Percentiles rank a stretch among this genome's conserved stretches.
Conservation (phyloP, 2,329 filamentous ascomycete genomes). For the Colletotrichum orbiculare region DNA sequence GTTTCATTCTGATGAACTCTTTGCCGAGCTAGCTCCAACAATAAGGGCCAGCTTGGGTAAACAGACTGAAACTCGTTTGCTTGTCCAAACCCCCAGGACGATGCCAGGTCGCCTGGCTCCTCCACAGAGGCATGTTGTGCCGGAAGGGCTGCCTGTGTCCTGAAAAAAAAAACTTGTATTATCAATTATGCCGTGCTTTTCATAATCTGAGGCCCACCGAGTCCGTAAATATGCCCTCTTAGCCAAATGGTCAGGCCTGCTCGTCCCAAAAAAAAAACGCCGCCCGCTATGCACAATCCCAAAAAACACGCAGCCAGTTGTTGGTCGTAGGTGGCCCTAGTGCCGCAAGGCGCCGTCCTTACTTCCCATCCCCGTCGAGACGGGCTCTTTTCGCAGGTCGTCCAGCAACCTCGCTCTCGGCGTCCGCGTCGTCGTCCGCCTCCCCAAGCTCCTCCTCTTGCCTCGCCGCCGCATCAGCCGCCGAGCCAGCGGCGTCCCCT, state of each 20-base stretch:
- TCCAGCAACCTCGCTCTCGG: conserved; percentile 41
- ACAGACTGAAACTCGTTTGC: no score
- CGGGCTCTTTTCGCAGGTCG: conserved; percentile 34
- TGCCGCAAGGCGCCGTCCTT: neutral
- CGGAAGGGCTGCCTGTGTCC: neutral
- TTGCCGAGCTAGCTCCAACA: no score
- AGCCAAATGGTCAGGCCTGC: neutral
- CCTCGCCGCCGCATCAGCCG: conserved; percentile 44
- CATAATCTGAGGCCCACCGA: neutral
- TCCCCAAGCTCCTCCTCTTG: conserved; percentile 64
- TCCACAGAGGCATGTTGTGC: no score
- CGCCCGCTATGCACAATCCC: conserved; percentile 28
- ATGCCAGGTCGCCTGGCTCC: no score
- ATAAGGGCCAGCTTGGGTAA: no score
- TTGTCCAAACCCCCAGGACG: no score
- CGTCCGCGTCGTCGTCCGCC: conserved; percentile 60
- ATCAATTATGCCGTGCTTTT: neutral
- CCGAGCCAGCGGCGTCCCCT: conserved; percentile 38
- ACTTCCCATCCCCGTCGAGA: conserved; percentile 30
- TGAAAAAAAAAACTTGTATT: neutral
- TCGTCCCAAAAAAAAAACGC: conserved; percentile 20
- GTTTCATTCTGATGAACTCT: neutral
- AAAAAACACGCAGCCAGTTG: neutral
- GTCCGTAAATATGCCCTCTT: neutral
- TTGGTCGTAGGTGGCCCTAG: no score